Percentiles rank a stretch among this genome's conserved stretches.
phyloP scores from a whole-genome alignment of 208 protist species.

The Trypanosoma scelopori region DNA sequence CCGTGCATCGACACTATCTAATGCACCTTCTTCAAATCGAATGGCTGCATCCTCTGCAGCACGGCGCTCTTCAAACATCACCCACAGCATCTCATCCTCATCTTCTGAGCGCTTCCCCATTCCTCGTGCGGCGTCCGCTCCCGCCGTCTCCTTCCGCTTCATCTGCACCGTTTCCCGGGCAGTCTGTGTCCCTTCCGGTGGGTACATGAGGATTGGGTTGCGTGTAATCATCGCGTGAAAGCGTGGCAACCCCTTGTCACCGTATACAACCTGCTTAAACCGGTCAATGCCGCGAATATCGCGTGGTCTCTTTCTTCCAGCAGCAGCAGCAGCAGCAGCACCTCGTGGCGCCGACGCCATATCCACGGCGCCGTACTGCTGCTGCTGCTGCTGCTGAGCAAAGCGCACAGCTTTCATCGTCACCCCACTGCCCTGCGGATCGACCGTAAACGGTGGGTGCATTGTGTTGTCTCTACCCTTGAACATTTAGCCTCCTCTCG shows the following conservation, averaged over 20 bases:
- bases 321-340: neutral
- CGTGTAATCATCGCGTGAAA: constrained; percentile 77
- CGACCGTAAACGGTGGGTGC: constrained; percentile 42
- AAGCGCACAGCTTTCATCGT: constrained; percentile 13
- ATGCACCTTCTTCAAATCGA: neutral
- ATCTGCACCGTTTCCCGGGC: constrained; percentile 32
- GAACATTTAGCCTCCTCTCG: constrained; percentile 33
- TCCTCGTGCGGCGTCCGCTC: neutral
- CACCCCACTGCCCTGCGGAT: constrained; percentile 37
- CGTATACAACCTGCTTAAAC: constrained; percentile 72
- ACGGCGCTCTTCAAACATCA: constrained; percentile 23
- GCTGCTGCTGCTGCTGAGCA: constrained; percentile 7
- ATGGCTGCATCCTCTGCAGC: constrained; percentile 7
- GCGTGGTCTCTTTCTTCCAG: constrained; percentile 62
- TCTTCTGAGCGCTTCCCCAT: neutral
- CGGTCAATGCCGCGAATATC: constrained; percentile 68
- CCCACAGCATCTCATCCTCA: constrained; percentile 9
- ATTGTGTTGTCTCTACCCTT: constrained; percentile 68
- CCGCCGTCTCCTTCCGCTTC: constrained; percentile 1
- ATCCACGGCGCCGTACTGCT: constrained; percentile 2
- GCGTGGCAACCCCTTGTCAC: constrained; percentile 67
- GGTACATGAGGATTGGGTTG: constrained; percentile 82
- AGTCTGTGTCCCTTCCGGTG: constrained; percentile 56
- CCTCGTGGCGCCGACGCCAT: too few relatives aligned
- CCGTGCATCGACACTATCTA: neutral